Evolutionary conservation across 1,139 yeast genomes (phyloP).

Genomic region (Yamadazyma conglobata): DNA sequence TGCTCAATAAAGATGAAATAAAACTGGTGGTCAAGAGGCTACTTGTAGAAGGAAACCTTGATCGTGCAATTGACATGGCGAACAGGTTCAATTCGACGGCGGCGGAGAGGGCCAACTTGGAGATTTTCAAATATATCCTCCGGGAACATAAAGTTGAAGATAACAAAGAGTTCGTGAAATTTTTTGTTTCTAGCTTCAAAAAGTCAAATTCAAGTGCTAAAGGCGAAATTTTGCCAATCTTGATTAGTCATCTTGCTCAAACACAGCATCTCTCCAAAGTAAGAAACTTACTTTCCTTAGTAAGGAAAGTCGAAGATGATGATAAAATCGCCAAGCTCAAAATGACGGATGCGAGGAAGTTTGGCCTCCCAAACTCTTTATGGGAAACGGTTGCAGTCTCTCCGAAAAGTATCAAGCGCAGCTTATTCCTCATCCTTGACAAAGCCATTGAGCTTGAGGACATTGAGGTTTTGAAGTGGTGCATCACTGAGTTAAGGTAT

Average conservation of each 20-base stretch:
- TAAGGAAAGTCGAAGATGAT: neutral
- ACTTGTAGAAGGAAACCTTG: constrained; percentile 22
- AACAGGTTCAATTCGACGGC: constrained; percentile 18
- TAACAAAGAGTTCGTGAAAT: neutral
- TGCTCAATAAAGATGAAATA: constrained; percentile 25
- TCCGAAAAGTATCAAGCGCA: constrained; percentile 6
- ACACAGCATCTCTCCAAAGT: neutral
- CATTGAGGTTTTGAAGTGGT: constrained; percentile 26
- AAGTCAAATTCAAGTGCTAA: neutral
- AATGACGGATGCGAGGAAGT: no score
- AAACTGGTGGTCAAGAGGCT: constrained; percentile 25
- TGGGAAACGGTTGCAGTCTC: constrained; percentile 1
- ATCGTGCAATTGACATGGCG: constrained; percentile 23
- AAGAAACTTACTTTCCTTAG: constrained; percentile 1
- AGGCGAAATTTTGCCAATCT: neutral
- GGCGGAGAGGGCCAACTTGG: constrained; percentile 25
- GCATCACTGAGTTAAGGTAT: constrained; percentile 28
- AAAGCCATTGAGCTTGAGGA: constrained; percentile 26
- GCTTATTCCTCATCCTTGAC: constrained; percentile 12
- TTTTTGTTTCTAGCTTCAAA: no score
- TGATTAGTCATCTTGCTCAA: neutral
- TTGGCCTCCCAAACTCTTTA: no score
- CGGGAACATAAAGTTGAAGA: neutral
- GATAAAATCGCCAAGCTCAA: no score
- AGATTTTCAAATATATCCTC: constrained; percentile 9